Conservation (phyloP, 176 grass and related monocot species). For the Microstegium vimineum region DNA sequence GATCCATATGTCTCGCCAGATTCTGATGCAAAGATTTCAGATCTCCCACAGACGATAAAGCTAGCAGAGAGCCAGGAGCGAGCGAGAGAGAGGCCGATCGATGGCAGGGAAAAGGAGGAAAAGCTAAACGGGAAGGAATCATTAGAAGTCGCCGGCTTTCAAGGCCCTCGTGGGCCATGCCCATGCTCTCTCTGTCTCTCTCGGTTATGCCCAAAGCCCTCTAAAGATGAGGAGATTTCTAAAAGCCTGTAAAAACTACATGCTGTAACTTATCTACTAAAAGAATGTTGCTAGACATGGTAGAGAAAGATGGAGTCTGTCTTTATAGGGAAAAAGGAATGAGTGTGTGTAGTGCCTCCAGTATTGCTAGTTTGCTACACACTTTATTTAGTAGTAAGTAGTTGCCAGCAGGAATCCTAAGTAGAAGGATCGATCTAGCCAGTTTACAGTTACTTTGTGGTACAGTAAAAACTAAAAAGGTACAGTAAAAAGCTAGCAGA, state of each 20-base stretch:
- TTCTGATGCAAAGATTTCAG: conserved; percentile 70
- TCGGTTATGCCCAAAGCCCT: neutral
- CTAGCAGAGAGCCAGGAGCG: conserved; percentile 30
- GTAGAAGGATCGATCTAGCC: conserved; percentile 23
- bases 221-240: conserved; percentile 65
- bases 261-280: conserved; percentile 42
- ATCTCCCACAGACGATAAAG: conserved; percentile 51
- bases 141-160: conserved; percentile 65
- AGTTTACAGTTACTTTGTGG: conserved; percentile 16
- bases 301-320: conserved; percentile 43
- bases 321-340: conserved; percentile 42
- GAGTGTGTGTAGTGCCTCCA: neutral
- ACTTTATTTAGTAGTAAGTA: conserved; percentile 26
- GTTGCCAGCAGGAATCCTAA: conserved; percentile 32
- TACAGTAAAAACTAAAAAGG: conserved; percentile 9
- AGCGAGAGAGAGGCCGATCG: conserved; percentile 17
- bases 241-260: conserved; percentile 38
- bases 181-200: no score
- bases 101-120: conserved; percentile 36
- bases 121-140: conserved; percentile 52
- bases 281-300: conserved; percentile 49
- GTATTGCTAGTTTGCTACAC: conserved; percentile 19
- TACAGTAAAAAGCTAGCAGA: neutral
- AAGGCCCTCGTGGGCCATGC: conserved; percentile 31
- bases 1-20: conserved; percentile 46